These are phyloP conservation scores for Pistacia integerrima DNA, from an alignment of 345 rosid genomes.

Conservation along the genomic window DNA sequence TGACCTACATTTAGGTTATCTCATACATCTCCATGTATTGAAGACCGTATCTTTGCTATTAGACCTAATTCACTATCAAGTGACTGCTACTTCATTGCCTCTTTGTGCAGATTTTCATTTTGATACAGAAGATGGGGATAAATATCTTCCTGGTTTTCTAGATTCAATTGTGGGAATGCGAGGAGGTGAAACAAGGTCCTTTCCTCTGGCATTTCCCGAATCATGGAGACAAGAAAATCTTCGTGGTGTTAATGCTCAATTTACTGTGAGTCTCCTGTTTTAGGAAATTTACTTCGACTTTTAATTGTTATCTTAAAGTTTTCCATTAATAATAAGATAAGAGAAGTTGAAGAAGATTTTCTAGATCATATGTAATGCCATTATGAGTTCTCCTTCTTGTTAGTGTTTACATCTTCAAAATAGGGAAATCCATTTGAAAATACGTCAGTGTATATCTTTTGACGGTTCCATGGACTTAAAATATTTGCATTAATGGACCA, in stretches of 20 bases:
- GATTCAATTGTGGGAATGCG: constrained; percentile 69
- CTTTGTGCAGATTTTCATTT: constrained; percentile 69
- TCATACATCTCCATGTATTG: neutral
- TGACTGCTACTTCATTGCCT: neutral
- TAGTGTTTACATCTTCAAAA: neutral
- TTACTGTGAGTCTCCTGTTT: constrained; percentile 66
- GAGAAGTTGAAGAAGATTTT: constrained; percentile 8
- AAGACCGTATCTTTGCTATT: neutral
- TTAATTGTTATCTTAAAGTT: neutral
- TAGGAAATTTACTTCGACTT: neutral
- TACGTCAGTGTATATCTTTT: neutral
- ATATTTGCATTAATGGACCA: neutral
- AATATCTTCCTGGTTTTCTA: constrained; percentile 80
- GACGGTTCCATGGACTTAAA: neutral
- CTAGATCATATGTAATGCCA: neutral
- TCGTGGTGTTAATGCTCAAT: constrained; percentile 79
- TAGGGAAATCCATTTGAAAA: neutral
- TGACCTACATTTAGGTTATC: neutral
- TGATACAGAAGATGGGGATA: constrained; percentile 89
- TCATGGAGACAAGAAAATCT: constrained; percentile 89
- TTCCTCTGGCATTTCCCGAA: constrained; percentile 79
- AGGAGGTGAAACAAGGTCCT: constrained; percentile 78
- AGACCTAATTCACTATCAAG: neutral
- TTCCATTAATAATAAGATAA: constrained; percentile 3
- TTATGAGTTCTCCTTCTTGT: neutral